Evolutionary conservation across 495 filamentous ascomycete genomes (phyloP).

Genomic region (Physcia stellaris): DNA sequence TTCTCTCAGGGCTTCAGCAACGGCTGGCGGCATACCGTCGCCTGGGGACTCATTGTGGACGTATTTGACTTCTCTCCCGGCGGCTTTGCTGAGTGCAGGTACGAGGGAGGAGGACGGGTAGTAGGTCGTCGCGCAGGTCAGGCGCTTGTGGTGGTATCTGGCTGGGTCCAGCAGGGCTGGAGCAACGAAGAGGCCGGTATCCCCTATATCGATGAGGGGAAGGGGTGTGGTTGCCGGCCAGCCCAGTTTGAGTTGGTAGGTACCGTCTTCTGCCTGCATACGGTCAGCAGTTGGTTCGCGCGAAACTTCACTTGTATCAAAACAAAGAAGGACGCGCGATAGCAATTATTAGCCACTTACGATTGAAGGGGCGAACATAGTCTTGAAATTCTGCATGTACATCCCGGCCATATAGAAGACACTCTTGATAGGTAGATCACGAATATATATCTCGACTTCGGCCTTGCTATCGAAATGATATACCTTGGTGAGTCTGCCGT

Average conservation of each 20-base stretch:
- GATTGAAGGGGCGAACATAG: slow-evolving; percentile 9
- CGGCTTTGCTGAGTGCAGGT: slow-evolving; percentile 23
- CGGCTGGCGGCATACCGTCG: slow-evolving; percentile 16
- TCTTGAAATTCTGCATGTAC: slow-evolving; percentile 37
- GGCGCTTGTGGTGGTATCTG: slow-evolving; percentile 32
- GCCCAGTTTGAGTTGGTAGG: background rate
- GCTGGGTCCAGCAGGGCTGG: slow-evolving; percentile 37
- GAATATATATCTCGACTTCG: slow-evolving; percentile 32
- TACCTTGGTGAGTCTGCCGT: slow-evolving; percentile 24
- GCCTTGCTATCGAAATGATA: slow-evolving; percentile 31
- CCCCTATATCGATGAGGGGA: slow-evolving; percentile 31
- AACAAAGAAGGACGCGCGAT: slow-evolving; percentile 10
- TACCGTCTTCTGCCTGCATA: too few relatives aligned
- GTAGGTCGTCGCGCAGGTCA: slow-evolving; percentile 25
- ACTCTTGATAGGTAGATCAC: slow-evolving; percentile 25
- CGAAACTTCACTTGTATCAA: too few relatives aligned
- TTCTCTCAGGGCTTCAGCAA: slow-evolving; percentile 20
- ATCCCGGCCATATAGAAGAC: slow-evolving; percentile 29
- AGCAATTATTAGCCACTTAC: too few relatives aligned
- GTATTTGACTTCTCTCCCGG: slow-evolving; percentile 34
- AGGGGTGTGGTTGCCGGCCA: slow-evolving; percentile 18
- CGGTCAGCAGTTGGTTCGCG: too few relatives aligned
- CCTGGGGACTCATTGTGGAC: slow-evolving; percentile 30
- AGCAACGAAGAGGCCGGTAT: slow-evolving; percentile 36
- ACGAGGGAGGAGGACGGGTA: slow-evolving; percentile 26